phyloP scores from a whole-genome alignment of 306 rosid genomes.

The Luffa acutangula region DNA sequence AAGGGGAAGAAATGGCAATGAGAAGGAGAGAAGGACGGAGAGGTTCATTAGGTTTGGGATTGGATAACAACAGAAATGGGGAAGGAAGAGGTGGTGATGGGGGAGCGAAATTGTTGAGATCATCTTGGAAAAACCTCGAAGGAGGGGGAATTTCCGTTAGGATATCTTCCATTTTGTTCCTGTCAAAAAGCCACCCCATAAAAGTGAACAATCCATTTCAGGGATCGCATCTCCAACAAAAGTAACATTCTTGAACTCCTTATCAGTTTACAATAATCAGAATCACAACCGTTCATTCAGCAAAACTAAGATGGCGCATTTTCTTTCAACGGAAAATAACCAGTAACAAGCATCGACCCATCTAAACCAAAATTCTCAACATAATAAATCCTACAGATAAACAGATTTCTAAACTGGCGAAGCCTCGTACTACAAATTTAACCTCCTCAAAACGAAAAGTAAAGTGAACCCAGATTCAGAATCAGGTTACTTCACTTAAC shows the following conservation, averaged over 20 bases:
- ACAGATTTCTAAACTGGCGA: not conserved
- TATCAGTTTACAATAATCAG: not conserved
- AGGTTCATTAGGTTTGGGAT: slow-evolving; percentile 19
- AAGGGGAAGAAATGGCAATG: slow-evolving; percentile 49
- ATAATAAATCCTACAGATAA: not conserved
- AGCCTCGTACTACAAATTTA: not conserved
- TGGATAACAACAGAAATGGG: slow-evolving; percentile 48
- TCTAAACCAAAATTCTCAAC: not conserved
- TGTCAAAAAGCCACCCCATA: not conserved
- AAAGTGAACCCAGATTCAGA: not conserved
- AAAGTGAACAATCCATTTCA: not conserved
- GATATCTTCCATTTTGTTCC: slow-evolving; percentile 60
- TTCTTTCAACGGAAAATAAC: not conserved
- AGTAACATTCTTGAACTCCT: not conserved
- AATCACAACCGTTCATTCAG: not conserved
- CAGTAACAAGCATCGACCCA: not conserved
- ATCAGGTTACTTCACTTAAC: not conserved
- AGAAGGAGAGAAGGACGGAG: slow-evolving; percentile 63
- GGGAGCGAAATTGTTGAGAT: slow-evolving; percentile 57
- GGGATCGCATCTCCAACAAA: not conserved
- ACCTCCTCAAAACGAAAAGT: not conserved
- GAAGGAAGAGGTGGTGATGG: slow-evolving; percentile 52
- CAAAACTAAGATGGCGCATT: not conserved
- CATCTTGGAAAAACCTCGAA: slow-evolving; percentile 68
- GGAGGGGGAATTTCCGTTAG: slow-evolving; percentile 77